Evolutionary conservation across 768 basidiomycete genomes (phyloP), one percentile per base, ranked within the genome.

Genomic region (Trametes meyenii): DNA sequence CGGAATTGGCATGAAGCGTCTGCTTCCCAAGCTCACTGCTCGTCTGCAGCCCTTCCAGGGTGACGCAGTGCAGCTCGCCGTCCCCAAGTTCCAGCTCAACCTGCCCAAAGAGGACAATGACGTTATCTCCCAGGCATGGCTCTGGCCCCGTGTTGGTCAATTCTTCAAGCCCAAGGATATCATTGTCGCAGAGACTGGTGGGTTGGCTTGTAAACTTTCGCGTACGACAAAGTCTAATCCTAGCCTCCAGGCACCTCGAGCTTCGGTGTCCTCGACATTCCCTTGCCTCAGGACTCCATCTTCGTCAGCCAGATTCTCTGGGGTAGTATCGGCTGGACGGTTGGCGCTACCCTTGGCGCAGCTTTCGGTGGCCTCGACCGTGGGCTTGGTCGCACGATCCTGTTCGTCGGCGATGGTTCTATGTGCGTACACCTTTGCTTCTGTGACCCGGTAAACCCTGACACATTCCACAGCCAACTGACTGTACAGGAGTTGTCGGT

Each of bases 311-410:
- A 95, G 74, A 85, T 96, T 52, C 75, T 97, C 5, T 97, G 91
- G 88, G 95, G 96, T 51, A 89, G 88, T 60, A 97, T 98, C 66
- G 96, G 96, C 0, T 97, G 89, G 88, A 85, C 89, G 17, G 85
- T 90, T 42, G 92, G 92, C 77, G 83, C 84, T 46, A 81, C 84
- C 17, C 81, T 95, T 0, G 94, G 94, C 35, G 89, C 88, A 6
- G 89, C 92, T 3, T 77, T 96, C 35, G 96, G 90, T 2, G 94
- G 88, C 2, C 77, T 80, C 42, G 91, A 95, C 50, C 68, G 76
- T 11, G 76, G 78, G 5, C 75, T 85, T 43, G 79, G 85, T 4
- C 78, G 96, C 42, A 87, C 89, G 1, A 87, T 97, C 44, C 76
- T 96, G 44, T 96, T 96, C 73, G 79, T 92, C 3, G 94, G 95